Conservation (phyloP, 768 basidiomycete genomes). For the Lactarius hatsudake region DNA sequence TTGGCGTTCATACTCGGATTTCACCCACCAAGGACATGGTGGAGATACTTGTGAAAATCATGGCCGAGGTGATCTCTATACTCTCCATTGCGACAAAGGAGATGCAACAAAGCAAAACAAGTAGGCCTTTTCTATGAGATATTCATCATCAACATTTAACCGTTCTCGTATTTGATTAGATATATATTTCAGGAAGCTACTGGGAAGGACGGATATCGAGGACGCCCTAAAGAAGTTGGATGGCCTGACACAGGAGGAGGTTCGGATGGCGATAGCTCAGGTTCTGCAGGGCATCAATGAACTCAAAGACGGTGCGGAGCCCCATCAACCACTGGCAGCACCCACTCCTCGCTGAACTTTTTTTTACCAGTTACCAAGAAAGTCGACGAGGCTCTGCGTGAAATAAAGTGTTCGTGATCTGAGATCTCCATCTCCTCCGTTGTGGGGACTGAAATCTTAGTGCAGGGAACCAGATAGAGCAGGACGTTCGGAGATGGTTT, state of each 20-base stretch:
- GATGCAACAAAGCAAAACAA: neutral
- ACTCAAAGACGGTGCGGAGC: neutral
- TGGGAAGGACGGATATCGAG: neutral
- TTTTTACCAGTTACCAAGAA: neutral
- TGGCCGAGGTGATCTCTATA: neutral
- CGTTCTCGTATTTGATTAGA: neutral
- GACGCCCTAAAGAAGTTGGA: neutral
- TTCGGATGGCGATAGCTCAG: neutral
- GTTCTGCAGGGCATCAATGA: neutral
- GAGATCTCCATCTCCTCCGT: no score
- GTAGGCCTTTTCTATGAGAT: neutral
- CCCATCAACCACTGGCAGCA: neutral
- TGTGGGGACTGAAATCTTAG: neutral
- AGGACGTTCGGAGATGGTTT: neutral
- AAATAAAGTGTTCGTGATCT: neutral
- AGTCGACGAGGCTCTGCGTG: neutral
- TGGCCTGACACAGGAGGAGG: neutral
- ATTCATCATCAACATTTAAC: neutral
- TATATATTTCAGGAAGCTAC: neutral
- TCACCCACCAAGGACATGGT: neutral
- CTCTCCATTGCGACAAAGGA: neutral
- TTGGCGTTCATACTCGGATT: neutral
- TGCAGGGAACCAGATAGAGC: neutral
- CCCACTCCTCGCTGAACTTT: neutral
- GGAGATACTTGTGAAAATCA: neutral